A percentile compares a stretch with the other conserved stretches of the same genome.
Conservation (phyloP, 352 stramenopile genomes). For the Thalassiosira mediterranea region DNA sequence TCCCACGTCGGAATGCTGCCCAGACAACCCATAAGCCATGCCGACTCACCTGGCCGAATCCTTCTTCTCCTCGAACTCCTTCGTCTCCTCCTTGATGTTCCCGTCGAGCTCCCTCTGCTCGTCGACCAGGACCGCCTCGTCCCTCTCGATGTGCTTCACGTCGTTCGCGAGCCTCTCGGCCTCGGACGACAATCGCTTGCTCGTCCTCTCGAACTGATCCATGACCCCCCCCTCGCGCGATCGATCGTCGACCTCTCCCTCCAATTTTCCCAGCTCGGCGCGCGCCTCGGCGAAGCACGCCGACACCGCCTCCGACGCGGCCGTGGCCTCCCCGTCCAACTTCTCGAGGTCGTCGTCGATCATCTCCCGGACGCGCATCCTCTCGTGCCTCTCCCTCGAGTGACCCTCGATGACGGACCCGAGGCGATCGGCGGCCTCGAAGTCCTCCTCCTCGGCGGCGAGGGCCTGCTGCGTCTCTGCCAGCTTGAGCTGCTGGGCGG, state of each 20-base stretch:
- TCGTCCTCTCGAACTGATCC: slow-evolving; percentile 66
- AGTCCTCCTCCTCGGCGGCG: slow-evolving; percentile 81
- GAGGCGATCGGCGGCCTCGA: slow-evolving; percentile 77
- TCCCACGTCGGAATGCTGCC: too few relatives aligned
- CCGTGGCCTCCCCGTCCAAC: slow-evolving; percentile 55
- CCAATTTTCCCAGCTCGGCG: slow-evolving; percentile 56
- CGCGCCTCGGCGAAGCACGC: slow-evolving; percentile 63
- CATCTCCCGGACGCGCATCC: slow-evolving; percentile 51
- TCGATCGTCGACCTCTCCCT: slow-evolving; percentile 54
- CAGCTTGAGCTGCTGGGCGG: slow-evolving; percentile 62
- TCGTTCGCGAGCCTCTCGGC: slow-evolving; percentile 78
- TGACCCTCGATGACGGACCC: slow-evolving; percentile 63
- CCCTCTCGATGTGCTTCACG: slow-evolving; percentile 79
- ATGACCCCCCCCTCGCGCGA: slow-evolving; percentile 52
- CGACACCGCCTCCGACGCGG: slow-evolving; percentile 51
- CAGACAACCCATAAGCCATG: too few relatives aligned
- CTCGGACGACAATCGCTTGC: slow-evolving; percentile 72
- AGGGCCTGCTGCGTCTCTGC: slow-evolving; percentile 63
- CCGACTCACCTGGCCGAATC: slow-evolving; percentile 47
- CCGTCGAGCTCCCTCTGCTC: slow-evolving; percentile 78
- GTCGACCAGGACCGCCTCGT: slow-evolving; percentile 72
- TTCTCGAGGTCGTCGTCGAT: slow-evolving; percentile 58
- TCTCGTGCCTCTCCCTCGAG: slow-evolving; percentile 59
- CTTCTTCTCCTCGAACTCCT: slow-evolving; percentile 67
- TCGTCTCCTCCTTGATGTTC: slow-evolving; percentile 75